Evolutionary conservation across 345 rosid genomes (phyloP).

Genomic region (Hypericum perforatum): DNA sequence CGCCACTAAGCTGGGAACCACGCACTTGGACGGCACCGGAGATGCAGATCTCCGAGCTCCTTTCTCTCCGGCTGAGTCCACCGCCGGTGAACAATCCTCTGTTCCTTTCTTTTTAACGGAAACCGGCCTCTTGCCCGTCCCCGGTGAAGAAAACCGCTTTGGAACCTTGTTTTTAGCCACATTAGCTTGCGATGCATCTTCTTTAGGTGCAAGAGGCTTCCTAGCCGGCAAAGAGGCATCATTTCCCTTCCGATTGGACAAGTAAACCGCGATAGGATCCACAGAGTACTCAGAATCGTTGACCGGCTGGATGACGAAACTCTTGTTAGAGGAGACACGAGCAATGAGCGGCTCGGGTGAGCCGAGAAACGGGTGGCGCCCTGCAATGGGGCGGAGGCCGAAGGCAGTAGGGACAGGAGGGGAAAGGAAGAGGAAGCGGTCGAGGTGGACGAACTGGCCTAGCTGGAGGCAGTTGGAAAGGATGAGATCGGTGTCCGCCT

Average conservation of each 20-base stretch:
- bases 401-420: conserved; percentile 63
- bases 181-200: conserved; percentile 14
- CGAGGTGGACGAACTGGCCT: conserved; percentile 87
- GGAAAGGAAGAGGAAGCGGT: conserved; percentile 67
- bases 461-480: conserved; percentile 89
- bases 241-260: conserved; percentile 37
- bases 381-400: conserved; percentile 81
- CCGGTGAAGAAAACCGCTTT: conserved; percentile 77
- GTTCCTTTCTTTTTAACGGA: conserved; percentile 40
- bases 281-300: conserved; percentile 57
- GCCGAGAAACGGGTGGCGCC: conserved; percentile 82
- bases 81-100: conserved; percentile 64
- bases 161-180: conserved; percentile 23
- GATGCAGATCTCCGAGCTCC: conserved; percentile 75
- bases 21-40: conserved; percentile 80
- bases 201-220: conserved; percentile 50
- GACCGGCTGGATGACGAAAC: conserved; percentile 84
- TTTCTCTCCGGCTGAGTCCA: too few relatives aligned
- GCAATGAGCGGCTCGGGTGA: conserved; percentile 78
- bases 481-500: conserved; percentile 78
- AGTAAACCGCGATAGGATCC: conserved; percentile 67
- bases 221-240: conserved; percentile 17
- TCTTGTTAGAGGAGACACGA: conserved; percentile 58
- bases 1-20: conserved; percentile 69
- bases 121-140: conserved; percentile 43